Conservation (phyloP, 805 yeast species). For the Candida rishiriensis region DNA sequence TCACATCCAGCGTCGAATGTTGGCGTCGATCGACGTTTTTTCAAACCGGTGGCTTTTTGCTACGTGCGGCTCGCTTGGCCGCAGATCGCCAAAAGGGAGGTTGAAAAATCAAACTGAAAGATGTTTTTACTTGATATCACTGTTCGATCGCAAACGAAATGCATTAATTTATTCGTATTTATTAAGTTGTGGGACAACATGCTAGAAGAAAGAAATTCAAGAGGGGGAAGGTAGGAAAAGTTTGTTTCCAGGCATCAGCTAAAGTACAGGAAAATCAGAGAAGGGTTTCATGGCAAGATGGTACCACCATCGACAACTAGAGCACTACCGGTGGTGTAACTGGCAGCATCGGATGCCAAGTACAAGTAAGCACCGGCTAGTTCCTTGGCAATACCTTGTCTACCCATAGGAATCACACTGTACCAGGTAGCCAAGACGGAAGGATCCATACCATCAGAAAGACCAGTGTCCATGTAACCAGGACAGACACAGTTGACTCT, state of each 20-base stretch:
- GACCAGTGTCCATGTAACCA: constrained; percentile 48
- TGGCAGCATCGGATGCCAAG: constrained; percentile 49
- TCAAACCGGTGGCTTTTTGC: too few species aligned
- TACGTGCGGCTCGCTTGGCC: too few species aligned
- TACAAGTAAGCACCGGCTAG: constrained; percentile 50
- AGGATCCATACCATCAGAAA: constrained; percentile 29
- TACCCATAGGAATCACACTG: constrained; percentile 40
- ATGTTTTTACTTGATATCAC: too few species aligned
- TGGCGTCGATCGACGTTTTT: too few species aligned
- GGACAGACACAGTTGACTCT: constrained; percentile 50
- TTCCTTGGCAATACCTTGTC: constrained; percentile 49
- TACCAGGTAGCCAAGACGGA: constrained; percentile 28
- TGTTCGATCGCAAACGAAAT: too few species aligned
- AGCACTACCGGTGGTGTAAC: constrained; percentile 47
- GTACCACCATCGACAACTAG: constrained; percentile 52
- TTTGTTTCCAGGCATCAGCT: too few species aligned
- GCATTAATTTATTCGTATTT: too few species aligned
- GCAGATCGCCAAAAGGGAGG: too few species aligned
- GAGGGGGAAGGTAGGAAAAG: background rate
- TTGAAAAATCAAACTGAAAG: too few species aligned
- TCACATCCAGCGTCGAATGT: too few species aligned
- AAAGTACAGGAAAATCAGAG: background rate
- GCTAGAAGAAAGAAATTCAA: too few species aligned
- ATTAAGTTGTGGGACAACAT: too few species aligned
- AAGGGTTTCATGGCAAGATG: constrained; percentile 13